Conservation (phyloP, 1,284 basidiomycete species). For the Trametes sp. region DNA sequence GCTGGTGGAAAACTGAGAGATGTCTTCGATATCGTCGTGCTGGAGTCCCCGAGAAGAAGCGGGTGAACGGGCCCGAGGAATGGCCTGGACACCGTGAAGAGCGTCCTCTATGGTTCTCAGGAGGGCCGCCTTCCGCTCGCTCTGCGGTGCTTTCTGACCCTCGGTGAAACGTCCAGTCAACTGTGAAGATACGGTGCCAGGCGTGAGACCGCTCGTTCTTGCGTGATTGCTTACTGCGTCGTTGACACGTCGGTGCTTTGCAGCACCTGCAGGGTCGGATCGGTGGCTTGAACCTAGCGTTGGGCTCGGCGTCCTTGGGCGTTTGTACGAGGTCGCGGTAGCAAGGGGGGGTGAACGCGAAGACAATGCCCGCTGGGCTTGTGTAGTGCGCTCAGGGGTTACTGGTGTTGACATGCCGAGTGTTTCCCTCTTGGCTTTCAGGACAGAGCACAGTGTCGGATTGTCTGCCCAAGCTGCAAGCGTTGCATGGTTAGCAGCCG, state of each 20-base stretch:
- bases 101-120: constrained; percentile 29
- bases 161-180: constrained; percentile 11
- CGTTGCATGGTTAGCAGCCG: background rate
- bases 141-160: constrained; percentile 12
- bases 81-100: constrained; percentile 14
- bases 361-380: constrained; percentile 20
- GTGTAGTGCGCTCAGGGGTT: constrained; percentile 26
- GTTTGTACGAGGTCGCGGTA: constrained; percentile 13
- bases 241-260: constrained; percentile 20
- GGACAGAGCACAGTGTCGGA: constrained; percentile 8
- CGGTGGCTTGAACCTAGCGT: background rate
- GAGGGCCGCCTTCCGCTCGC: constrained; percentile 14
- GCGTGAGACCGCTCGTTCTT: constrained; percentile 3
- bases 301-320: constrained; percentile 20
- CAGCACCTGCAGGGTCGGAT: background rate
- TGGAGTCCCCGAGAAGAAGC: constrained; percentile 15
- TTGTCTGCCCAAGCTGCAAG: constrained; percentile 49
- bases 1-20: constrained; percentile 2
- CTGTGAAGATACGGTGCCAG: constrained; percentile 13
- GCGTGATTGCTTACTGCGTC: background rate
- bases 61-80: constrained; percentile 13
- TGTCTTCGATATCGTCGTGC: constrained; percentile 2
- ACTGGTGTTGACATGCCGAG: background rate
- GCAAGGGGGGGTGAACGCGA: constrained; percentile 21
- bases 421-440: constrained; percentile 1